These are phyloP conservation scores for Miamiensis avidus DNA, from an alignment of 169 alveolate species.

Conservation along the genomic window DNA sequence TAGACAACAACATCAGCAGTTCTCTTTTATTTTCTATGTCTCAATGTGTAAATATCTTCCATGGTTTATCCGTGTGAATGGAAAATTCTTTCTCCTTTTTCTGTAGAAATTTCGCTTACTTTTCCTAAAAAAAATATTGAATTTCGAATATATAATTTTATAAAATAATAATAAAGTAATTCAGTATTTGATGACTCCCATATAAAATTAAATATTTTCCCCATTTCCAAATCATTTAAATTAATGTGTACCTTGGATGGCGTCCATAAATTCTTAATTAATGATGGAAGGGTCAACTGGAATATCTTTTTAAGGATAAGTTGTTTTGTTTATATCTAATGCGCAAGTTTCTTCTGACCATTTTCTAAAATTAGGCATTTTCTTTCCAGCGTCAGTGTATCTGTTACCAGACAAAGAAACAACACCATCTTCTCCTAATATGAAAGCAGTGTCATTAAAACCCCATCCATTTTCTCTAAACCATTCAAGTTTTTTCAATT, in stretches of 20 bases:
- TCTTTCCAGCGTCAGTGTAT: conserved; percentile 64
- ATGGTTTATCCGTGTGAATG: conserved; percentile 79
- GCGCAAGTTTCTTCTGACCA: conserved; percentile 62
- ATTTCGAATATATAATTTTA: too few species aligned
- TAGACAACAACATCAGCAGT: conserved; percentile 63
- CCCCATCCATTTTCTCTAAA: conserved; percentile 84
- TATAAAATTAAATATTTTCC: too few species aligned
- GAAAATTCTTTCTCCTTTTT: conserved; percentile 67
- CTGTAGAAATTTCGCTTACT: conserved; percentile 55
- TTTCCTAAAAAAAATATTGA: too few species aligned
- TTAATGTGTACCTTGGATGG: conserved; percentile 46
- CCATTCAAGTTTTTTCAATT: conserved; percentile 51
- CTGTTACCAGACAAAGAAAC: conserved; percentile 74
- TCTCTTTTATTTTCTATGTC: conserved; percentile 61
- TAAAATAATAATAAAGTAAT: too few species aligned
- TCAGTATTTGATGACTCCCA: too few species aligned
- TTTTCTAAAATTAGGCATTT: conserved; percentile 58
- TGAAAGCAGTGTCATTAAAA: conserved; percentile 69
- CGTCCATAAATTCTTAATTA: conserved; percentile 64
- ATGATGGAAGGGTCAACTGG: conserved; percentile 60
- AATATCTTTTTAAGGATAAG: conserved; percentile 47
- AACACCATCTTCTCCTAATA: conserved; percentile 47
- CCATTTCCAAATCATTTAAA: too few species aligned
- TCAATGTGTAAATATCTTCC: conserved; percentile 60
- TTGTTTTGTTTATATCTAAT: conserved; percentile 42